phyloP scores from a whole-genome alignment of 768 basidiomycete species.

The Neoboletus brunneissimus region DNA sequence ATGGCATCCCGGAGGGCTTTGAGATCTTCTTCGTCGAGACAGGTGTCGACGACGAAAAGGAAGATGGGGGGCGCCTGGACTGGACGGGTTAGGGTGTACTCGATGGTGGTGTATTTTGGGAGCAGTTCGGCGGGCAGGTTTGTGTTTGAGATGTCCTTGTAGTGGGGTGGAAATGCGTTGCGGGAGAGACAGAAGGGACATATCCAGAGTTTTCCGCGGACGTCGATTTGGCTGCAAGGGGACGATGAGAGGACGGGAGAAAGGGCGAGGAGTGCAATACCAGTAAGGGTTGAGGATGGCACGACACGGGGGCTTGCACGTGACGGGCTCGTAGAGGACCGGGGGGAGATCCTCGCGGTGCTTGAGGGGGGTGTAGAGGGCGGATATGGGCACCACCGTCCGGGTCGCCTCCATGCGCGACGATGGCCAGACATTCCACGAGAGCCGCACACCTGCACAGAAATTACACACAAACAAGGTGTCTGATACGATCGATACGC shows the following conservation, averaged over 20 bases:
- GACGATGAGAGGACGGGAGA: neutral
- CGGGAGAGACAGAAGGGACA: conserved; percentile 98
- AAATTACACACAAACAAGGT: neutral
- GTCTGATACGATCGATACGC: conserved; percentile 20
- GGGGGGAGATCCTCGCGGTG: conserved; percentile 91
- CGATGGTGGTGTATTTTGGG: conserved; percentile 98
- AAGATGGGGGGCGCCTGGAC: conserved; percentile 94
- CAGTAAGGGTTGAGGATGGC: conserved; percentile 98
- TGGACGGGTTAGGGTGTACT: conserved; percentile 94
- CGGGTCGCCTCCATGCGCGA: conserved; percentile 97
- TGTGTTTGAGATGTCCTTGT: conserved; percentile 96
- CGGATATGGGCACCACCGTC: conserved; percentile 97
- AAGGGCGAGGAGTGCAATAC: conserved; percentile 41
- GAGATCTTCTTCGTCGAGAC: conserved; percentile 92
- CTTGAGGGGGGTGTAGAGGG: conserved; percentile 94
- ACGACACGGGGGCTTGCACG: conserved; percentile 96
- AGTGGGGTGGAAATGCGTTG: conserved; percentile 97
- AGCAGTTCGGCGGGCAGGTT: conserved; percentile 95
- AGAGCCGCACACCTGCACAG: conserved; percentile 78
- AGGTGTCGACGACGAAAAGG: conserved; percentile 96
- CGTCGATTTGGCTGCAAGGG: conserved; percentile 86
- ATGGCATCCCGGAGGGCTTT: conserved; percentile 94
- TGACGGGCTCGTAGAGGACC: conserved; percentile 96
- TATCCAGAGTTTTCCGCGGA: conserved; percentile 98
- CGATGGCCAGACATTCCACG: conserved; percentile 99